Percentiles rank a stretch among this genome's conserved stretches.
Evolutionary conservation across 768 basidiomycete species (phyloP).

Genomic region (Podaxis mareebaensis): DNA sequence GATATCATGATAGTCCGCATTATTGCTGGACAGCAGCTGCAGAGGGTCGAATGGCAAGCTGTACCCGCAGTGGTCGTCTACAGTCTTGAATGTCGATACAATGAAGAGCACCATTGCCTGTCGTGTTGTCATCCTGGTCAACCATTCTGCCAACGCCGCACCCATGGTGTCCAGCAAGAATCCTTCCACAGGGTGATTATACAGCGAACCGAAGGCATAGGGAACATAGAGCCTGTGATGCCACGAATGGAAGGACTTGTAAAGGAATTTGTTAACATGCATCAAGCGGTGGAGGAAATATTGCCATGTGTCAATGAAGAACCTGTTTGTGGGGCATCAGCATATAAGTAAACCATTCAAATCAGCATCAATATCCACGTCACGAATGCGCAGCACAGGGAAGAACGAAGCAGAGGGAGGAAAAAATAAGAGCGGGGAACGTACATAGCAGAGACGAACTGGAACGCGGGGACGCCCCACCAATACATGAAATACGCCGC

Average conservation of each 20-base stretch:
- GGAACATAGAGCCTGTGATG: slow-evolving; percentile 97
- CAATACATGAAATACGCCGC: slow-evolving; percentile 76
- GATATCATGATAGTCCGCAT: slow-evolving; percentile 97
- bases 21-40: slow-evolving; percentile 83
- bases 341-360: too few relatives aligned
- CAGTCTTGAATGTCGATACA: slow-evolving; percentile 87
- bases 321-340: slow-evolving; percentile 45
- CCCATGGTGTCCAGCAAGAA: slow-evolving; percentile 87
- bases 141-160: slow-evolving; percentile 70
- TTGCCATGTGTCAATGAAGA: slow-evolving; percentile 97
- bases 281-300: slow-evolving; percentile 93
- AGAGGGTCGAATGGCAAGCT: slow-evolving; percentile 88
- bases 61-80: slow-evolving; percentile 96
- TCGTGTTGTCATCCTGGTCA: slow-evolving; percentile 70
- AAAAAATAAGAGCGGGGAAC: slow-evolving; percentile 33
- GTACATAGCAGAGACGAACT: slow-evolving; percentile 81
- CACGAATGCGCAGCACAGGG: background rate
- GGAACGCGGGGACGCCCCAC: slow-evolving; percentile 83
- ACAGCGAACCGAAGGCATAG: slow-evolving; percentile 94
- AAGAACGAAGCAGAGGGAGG: background rate
- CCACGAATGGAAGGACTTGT: slow-evolving; percentile 88
- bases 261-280: slow-evolving; percentile 90
- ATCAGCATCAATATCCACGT: background rate
- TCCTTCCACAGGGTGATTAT: slow-evolving; percentile 97
- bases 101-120: slow-evolving; percentile 85